A percentile compares a stretch with the other conserved stretches of the same genome.
Evolutionary conservation across 2,329 filamentous ascomycete species (phyloP).

Genomic region (Microthyrium microscopicum): DNA sequence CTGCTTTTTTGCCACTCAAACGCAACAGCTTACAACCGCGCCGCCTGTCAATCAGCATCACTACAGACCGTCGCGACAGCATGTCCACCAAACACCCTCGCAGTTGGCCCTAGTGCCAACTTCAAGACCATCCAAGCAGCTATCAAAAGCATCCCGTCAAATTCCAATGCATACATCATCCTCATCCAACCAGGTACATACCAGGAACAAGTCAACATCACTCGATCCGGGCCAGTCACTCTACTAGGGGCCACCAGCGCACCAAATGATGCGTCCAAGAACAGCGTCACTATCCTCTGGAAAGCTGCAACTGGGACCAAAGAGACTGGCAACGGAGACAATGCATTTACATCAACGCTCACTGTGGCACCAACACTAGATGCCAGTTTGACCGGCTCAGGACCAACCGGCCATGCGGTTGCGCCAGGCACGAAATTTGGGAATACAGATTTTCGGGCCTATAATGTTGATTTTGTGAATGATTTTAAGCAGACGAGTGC

Average conservation of each 20-base stretch:
- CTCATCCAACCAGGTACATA: slow-evolving; percentile 45
- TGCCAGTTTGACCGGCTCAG: slow-evolving; percentile 43
- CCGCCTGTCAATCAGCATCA: slow-evolving; percentile 1
- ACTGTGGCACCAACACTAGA: slow-evolving; percentile 48
- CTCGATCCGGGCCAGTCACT: slow-evolving; percentile 42
- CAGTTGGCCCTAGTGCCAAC: slow-evolving; percentile 14
- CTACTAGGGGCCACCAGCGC: slow-evolving; percentile 40
- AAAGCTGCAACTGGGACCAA: slow-evolving; percentile 35
- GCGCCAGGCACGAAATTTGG: slow-evolving; percentile 46
- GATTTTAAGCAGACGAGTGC: slow-evolving; percentile 34
- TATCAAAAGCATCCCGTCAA: slow-evolving; percentile 28
- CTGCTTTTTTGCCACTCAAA: not conserved
- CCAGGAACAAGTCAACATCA: slow-evolving; percentile 48
- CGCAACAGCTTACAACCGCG: not conserved
- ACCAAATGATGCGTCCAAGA: slow-evolving; percentile 29
- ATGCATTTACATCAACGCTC: slow-evolving; percentile 44
- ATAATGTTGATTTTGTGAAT: slow-evolving; percentile 52
- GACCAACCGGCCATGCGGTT: slow-evolving; percentile 44
- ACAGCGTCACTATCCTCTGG: slow-evolving; percentile 42
- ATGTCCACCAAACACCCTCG: slow-evolving; percentile 20
- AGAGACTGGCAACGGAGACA: slow-evolving; percentile 32
- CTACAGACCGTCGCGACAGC: not conserved
- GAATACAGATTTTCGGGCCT: slow-evolving; percentile 44
- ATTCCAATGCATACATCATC: slow-evolving; percentile 34
- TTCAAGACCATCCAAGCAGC: slow-evolving; percentile 26